phyloP scores from a whole-genome alignment of 2,329 filamentous ascomycete genomes.

The Cladorrhinum sp. region DNA sequence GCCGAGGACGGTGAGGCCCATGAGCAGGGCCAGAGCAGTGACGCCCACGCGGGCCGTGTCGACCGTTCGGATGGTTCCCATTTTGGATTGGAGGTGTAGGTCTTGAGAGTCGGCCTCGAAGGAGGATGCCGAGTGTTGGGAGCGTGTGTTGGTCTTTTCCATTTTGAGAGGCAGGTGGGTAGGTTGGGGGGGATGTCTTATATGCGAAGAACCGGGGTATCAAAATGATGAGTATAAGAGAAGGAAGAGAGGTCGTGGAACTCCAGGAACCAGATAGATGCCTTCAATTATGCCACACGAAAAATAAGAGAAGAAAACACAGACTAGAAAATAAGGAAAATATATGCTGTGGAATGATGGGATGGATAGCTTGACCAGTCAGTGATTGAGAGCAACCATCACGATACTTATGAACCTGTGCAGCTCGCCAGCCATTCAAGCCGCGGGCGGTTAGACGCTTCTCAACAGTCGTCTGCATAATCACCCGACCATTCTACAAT shows the following conservation, averaged over 20 bases:
- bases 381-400: not conserved
- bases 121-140: slow-evolving; percentile 40
- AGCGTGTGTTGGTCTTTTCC: slow-evolving; percentile 21
- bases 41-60: slow-evolving; percentile 47
- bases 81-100: slow-evolving; percentile 36
- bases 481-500: no score
- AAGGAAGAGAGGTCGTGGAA: not conserved
- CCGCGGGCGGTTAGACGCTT: not conserved
- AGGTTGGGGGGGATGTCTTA: not conserved
- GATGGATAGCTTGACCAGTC: not conserved
- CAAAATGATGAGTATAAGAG: not conserved
- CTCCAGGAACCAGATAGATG: slow-evolving; percentile 11
- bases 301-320: slow-evolving; percentile 4
- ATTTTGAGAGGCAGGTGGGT: slow-evolving; percentile 12
- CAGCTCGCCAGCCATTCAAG: not conserved
- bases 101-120: slow-evolving; percentile 48
- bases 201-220: slow-evolving; percentile 5
- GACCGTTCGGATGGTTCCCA: slow-evolving; percentile 39
- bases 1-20: slow-evolving; percentile 51
- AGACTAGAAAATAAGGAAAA: not conserved
- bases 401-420: not conserved
- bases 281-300: no score
- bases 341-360: not conserved
- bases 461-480: not conserved
- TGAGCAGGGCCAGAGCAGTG: slow-evolving; percentile 48